phyloP scores from a whole-genome alignment of 306 rosid genomes.

The Corylus americana region DNA sequence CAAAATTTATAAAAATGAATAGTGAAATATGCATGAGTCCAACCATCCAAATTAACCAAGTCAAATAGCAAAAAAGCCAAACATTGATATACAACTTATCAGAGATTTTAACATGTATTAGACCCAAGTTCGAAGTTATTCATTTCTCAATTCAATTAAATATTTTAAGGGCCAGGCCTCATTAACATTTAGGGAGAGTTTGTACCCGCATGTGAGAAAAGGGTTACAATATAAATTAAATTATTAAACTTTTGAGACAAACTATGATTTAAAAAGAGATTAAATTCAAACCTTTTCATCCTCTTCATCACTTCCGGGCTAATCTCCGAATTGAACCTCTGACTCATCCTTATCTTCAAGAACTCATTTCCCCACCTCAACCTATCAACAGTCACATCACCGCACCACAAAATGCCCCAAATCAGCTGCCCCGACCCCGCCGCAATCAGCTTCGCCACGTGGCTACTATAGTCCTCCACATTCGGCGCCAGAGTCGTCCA shows the following conservation, averaged over 20 bases:
- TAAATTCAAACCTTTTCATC: conserved; percentile 42
- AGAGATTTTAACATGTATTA: neutral
- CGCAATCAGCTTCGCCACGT: conserved; percentile 67
- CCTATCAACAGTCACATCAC: conserved; percentile 84
- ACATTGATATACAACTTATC: neutral
- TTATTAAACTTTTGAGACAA: too few species aligned
- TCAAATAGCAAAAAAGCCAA: neutral
- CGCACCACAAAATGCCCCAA: conserved; percentile 81
- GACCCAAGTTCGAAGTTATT: too few species aligned
- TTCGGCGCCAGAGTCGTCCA: conserved; percentile 94
- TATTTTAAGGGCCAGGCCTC: too few species aligned
- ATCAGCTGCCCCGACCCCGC: conserved; percentile 80
- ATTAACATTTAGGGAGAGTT: too few species aligned
- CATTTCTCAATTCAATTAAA: too few species aligned
- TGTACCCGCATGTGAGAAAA: too few species aligned
- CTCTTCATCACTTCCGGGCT: conserved; percentile 53
- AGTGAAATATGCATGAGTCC: neutral
- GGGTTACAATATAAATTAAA: too few species aligned
- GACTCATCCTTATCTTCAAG: conserved; percentile 55
- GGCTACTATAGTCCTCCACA: conserved; percentile 74
- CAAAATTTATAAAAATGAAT: neutral
- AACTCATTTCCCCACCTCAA: conserved; percentile 78
- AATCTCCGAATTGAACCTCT: conserved; percentile 43
- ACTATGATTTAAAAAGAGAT: neutral
- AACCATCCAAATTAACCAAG: neutral